Evolutionary conservation across 768 basidiomycete genomes (phyloP), one percentile per base, ranked within the genome.

Genomic region (Clavaria fumosa): DNA sequence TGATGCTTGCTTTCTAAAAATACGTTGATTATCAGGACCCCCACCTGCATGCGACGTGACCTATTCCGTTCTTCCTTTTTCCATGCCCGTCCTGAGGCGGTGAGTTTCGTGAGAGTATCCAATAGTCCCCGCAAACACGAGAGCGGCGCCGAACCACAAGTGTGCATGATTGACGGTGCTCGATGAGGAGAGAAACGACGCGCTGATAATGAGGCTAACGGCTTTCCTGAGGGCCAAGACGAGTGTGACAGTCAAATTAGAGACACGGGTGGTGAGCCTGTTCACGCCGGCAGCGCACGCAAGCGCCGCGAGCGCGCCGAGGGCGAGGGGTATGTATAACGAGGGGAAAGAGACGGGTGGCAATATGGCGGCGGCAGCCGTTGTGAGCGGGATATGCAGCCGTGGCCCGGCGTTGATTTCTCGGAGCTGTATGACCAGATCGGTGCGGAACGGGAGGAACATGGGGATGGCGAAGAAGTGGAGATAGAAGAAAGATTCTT

Each of bases 401-500:
- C 53, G 53, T 3, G 66, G 60, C 22, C 67, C 61, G 17, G 53
- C 47, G 34, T 60, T 63, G 20, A 78, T 51, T 0, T 54, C 44
- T 2, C 48, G 40, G 18, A 72, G 51, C 45, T 79, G 78, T 0
- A 50, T 39, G 5, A 48, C 30, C 40, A 88, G 61, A 48, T 70
- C 70, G 14, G 60, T 47, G 1, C 72, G 59, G 26, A 82, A 60
- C 39, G 72, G 70, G 41, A 67, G 42, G 59, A 89, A 88, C 64
- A 86, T 66, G 4, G 83, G 85, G 9, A 89, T 64, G 9, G 76
- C 71, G 37, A 88, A 69, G 49, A 78, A 72, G 55, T 89, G 85
- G 15, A 84, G 66, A 60, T 89, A 96, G 60, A 93, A 96, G 71
- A 96, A 75, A 35, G 74, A 78, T 57, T 95, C 90, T 50, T 80